Conservation (phyloP, 2,329 filamentous ascomycete species). For the Ophiostoma populinum region DNA sequence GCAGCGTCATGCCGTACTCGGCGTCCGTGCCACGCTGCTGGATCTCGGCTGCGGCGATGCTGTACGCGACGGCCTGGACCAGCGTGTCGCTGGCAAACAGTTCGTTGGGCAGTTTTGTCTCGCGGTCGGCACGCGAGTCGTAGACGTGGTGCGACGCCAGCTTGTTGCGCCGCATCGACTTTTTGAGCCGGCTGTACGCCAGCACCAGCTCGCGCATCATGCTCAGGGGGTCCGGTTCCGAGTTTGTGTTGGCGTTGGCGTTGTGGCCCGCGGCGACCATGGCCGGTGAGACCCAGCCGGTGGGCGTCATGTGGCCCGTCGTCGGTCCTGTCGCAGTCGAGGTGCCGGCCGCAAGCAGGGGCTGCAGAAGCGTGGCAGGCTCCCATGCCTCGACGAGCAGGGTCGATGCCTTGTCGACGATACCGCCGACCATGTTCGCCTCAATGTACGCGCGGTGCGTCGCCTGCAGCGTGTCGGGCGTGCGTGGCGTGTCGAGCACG, state of each 20-base stretch:
- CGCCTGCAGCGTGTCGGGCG: slow-evolving; percentile 18
- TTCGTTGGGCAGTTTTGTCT: slow-evolving; percentile 20
- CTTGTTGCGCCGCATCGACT: slow-evolving; percentile 39
- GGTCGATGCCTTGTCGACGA: slow-evolving; percentile 22
- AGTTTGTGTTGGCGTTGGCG: neutral
- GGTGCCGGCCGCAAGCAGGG: too few relatives aligned
- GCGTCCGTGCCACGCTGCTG: slow-evolving; percentile 72
- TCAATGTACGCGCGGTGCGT: slow-evolving; percentile 23
- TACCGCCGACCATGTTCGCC: slow-evolving; percentile 20
- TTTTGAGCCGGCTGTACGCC: slow-evolving; percentile 42
- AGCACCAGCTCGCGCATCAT: slow-evolving; percentile 36
- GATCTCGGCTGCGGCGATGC: slow-evolving; percentile 79
- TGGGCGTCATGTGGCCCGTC: too few relatives aligned
- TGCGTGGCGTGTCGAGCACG: slow-evolving; percentile 19
- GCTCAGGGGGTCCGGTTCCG: neutral
- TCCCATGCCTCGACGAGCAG: slow-evolving; percentile 27
- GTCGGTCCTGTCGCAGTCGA: too few relatives aligned
- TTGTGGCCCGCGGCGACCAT: slow-evolving; percentile 2
- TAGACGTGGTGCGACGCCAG: slow-evolving; percentile 23
- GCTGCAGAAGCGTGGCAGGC: neutral
- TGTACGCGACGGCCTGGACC: slow-evolving; percentile 55
- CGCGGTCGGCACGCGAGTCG: slow-evolving; percentile 12
- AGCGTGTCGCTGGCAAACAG: slow-evolving; percentile 40
- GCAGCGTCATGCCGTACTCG: slow-evolving; percentile 52
- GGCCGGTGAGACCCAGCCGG: slow-evolving; percentile 2